Percentiles rank a stretch among this genome's conserved stretches.
Evolutionary conservation across 768 basidiomycete genomes (phyloP).

Genomic region (Suillus placidus): DNA sequence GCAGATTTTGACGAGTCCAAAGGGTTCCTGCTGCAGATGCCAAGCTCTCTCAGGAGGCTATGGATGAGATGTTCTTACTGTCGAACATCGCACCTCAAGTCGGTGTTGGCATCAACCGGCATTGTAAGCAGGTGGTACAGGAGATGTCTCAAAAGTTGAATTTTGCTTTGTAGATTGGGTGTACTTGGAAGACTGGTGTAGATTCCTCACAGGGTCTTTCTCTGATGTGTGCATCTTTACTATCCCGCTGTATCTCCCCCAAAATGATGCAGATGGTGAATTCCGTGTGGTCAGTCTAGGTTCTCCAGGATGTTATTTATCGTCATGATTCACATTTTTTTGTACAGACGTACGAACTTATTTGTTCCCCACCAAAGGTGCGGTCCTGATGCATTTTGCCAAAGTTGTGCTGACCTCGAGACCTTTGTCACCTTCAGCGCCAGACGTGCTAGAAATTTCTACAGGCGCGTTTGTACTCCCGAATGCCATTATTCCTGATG

Average conservation of each 20-base stretch:
- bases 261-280: slow-evolving; percentile 84
- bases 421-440: slow-evolving; percentile 73
- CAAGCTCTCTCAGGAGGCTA: slow-evolving; percentile 87
- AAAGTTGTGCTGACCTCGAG: slow-evolving; percentile 87
- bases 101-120: slow-evolving; percentile 95
- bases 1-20: background rate
- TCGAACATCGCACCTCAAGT: slow-evolving; percentile 99
- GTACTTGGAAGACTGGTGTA: slow-evolving; percentile 94
- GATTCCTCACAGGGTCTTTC: slow-evolving; percentile 83
- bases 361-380: slow-evolving; percentile 88
- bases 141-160: background rate
- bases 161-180: slow-evolving; percentile 76
- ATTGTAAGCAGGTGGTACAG: slow-evolving; percentile 60
- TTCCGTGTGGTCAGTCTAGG: slow-evolving; percentile 82
- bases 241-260: slow-evolving; percentile 93
- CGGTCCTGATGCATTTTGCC: slow-evolving; percentile 97
- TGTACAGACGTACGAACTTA: slow-evolving; percentile 93
- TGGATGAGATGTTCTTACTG: slow-evolving; percentile 95
- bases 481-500: slow-evolving; percentile 89
- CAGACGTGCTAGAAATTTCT: slow-evolving; percentile 72
- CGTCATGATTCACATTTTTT: background rate
- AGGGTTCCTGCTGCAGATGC: slow-evolving; percentile 98
- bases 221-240: slow-evolving; percentile 98
- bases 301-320: background rate
- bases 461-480: slow-evolving; percentile 96